phyloP scores from a whole-genome alignment of 2,329 filamentous ascomycete genomes.

The Emericellopsis cladophorae region DNA sequence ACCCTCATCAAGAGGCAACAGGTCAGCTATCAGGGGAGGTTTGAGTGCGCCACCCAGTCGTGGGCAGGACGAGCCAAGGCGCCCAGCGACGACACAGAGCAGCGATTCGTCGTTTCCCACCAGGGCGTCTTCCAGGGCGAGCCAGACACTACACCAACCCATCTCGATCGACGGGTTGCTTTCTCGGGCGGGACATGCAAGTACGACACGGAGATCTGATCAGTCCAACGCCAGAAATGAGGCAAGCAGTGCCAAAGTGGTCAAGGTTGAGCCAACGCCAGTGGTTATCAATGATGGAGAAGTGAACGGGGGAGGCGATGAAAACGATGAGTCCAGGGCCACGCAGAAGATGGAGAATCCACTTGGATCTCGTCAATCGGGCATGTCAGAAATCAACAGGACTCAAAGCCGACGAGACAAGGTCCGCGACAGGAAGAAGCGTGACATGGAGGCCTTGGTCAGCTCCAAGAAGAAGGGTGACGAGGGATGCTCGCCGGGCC shows the following conservation, averaged over 20 bases:
- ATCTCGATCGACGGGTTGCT: constrained; percentile 2
- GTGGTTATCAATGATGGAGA: neutral
- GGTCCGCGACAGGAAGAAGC: constrained; percentile 24
- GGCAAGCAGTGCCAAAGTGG: neutral
- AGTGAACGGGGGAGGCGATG: neutral
- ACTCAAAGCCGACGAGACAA: constrained; percentile 20
- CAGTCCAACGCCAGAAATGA: neutral
- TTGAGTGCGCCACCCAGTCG: neutral
- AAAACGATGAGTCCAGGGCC: neutral
- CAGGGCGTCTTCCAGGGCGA: neutral
- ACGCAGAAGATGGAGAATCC: constrained; percentile 8
- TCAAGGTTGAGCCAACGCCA: neutral
- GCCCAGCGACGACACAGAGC: neutral
- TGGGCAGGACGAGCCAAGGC: neutral
- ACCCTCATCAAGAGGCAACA: neutral
- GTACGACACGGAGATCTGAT: neutral
- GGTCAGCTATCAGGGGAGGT: neutral
- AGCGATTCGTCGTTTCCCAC: neutral
- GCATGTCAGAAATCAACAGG: constrained; percentile 4
- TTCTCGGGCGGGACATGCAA: neutral
- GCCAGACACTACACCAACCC: neutral
- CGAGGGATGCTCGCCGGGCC: neutral
- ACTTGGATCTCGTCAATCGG: constrained; percentile 5
- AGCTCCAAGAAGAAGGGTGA: constrained; percentile 9
- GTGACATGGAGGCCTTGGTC: constrained; percentile 23